These are phyloP conservation scores for Thermothielavioides terrestris DNA, from an alignment of 495 filamentous ascomycete genomes.

Conservation along the genomic window DNA sequence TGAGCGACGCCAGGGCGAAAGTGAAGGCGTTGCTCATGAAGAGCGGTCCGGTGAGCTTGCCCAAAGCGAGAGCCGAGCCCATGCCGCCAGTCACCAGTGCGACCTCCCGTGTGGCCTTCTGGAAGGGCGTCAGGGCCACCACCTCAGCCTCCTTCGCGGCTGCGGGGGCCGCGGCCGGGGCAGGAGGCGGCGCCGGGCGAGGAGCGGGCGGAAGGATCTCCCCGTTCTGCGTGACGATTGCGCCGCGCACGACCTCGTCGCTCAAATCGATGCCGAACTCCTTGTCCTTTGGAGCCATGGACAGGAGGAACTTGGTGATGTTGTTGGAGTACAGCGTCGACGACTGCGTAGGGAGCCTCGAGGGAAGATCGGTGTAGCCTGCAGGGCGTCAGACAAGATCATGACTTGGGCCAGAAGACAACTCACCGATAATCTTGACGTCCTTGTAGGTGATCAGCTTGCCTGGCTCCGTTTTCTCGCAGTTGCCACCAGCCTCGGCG, in stretches of 20 bases:
- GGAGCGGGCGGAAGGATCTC: constrained; percentile 64
- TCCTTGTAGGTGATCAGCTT: constrained; percentile 59
- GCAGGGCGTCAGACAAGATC: constrained; percentile 7
- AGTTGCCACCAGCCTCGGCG: constrained; percentile 73
- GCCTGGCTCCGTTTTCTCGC: constrained; percentile 62
- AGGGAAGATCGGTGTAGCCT: constrained; percentile 78
- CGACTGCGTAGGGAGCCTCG: constrained; percentile 68
- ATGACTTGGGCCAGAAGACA: neutral
- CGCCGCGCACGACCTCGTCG: constrained; percentile 72
- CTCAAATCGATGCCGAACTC: constrained; percentile 64
- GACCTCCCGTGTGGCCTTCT: constrained; percentile 64
- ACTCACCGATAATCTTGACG: constrained; percentile 67
- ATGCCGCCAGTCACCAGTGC: constrained; percentile 60
- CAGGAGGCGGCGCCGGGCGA: constrained; percentile 58
- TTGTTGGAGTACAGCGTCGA: constrained; percentile 83
- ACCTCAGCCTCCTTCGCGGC: constrained; percentile 47
- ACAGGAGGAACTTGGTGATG: constrained; percentile 72
- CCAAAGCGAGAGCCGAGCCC: constrained; percentile 60
- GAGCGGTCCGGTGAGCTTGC: constrained; percentile 64
- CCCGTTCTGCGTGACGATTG: constrained; percentile 67
- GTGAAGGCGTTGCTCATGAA: constrained; percentile 80
- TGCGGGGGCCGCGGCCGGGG: constrained; percentile 45
- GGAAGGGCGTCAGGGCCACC: constrained; percentile 64
- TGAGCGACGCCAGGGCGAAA: constrained; percentile 66
- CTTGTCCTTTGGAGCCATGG: constrained; percentile 64